These are phyloP conservation scores for Cucurbita pepo DNA, from an alignment of 306 rosid species.

Conservation along the genomic window DNA sequence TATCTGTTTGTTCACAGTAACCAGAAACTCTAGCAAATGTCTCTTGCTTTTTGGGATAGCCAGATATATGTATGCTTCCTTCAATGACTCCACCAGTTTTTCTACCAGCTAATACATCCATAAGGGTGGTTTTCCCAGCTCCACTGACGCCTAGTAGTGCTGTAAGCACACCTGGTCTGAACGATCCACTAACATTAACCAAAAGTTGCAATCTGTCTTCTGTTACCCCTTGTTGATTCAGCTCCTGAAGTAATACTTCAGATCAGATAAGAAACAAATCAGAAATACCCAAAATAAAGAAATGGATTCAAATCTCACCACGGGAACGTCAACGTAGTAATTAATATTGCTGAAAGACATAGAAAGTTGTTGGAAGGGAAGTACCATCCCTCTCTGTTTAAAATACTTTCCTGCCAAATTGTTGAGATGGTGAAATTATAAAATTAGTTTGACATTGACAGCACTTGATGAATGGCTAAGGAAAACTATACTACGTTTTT, in stretches of 20 bases:
- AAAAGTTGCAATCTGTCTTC: conserved; percentile 76
- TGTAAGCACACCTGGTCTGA: conserved; percentile 86
- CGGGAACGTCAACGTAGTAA: conserved; percentile 83
- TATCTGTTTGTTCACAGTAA: conserved; percentile 92
- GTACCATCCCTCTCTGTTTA: conserved; percentile 93
- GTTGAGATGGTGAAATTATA: conserved; percentile 1
- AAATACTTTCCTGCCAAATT: conserved; percentile 54
- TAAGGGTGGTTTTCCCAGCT: conserved; percentile 95
- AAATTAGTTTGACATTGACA: background rate
- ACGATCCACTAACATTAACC: conserved; percentile 73
- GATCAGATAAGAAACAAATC: conserved; percentile 18
- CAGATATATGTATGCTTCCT: conserved; percentile 66
- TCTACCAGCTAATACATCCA: conserved; percentile 96
- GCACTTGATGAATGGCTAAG: background rate
- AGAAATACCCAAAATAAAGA: conserved; percentile 5
- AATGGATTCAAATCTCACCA: conserved; percentile 36
- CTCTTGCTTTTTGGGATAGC: conserved; percentile 80
- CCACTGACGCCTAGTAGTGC: conserved; percentile 97
- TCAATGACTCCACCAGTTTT: conserved; percentile 84
- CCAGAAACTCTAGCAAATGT: conserved; percentile 95
- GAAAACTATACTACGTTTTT: background rate
- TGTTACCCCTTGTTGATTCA: conserved; percentile 78
- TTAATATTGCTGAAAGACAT: conserved; percentile 89
- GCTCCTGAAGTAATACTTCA: conserved; percentile 47
- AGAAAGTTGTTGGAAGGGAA: conserved; percentile 90